Percentiles rank a stretch among this genome's conserved stretches.
phyloP scores from a whole-genome alignment of 805 yeast genomes.

The Candida ortonii region DNA sequence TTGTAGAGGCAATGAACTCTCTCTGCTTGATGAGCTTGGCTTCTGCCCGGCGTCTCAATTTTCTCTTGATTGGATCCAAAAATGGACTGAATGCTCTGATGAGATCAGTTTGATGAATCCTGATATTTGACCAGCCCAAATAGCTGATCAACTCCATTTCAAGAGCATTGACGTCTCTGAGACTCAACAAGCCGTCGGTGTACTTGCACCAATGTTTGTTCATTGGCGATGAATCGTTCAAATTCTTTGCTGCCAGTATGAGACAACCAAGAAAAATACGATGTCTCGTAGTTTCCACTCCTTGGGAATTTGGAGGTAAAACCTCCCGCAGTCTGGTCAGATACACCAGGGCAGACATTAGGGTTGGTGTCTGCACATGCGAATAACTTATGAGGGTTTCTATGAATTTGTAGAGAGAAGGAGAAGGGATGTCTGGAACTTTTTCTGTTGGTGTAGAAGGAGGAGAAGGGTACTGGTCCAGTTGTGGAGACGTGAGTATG shows the following conservation, averaged over 20 bases:
- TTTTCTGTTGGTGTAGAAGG: slow-evolving; percentile 36
- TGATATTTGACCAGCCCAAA: slow-evolving; percentile 76
- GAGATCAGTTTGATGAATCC: slow-evolving; percentile 68
- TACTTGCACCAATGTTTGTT: slow-evolving; percentile 95
- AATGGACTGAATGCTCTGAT: slow-evolving; percentile 69
- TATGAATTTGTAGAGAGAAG: slow-evolving; percentile 63
- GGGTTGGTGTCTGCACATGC: slow-evolving; percentile 90
- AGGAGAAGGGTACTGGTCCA: slow-evolving; percentile 34
- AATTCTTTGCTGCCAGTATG: slow-evolving; percentile 85
- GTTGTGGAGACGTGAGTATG: background rate
- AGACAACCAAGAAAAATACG: slow-evolving; percentile 87
- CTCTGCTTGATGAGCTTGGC: slow-evolving; percentile 15
- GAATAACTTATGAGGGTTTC: slow-evolving; percentile 70
- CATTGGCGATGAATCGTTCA: slow-evolving; percentile 92
- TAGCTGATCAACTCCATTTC: slow-evolving; percentile 83
- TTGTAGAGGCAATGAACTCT: slow-evolving; percentile 6
- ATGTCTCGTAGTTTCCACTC: slow-evolving; percentile 91
- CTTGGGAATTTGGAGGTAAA: slow-evolving; percentile 84
- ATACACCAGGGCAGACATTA: slow-evolving; percentile 89
- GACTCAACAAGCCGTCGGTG: slow-evolving; percentile 77
- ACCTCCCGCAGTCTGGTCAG: slow-evolving; percentile 71
- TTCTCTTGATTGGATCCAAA: slow-evolving; percentile 65
- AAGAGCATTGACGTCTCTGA: slow-evolving; percentile 82
- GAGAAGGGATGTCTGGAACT: slow-evolving; percentile 39
- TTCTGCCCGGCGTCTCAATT: slow-evolving; percentile 32